phyloP scores from a whole-genome alignment of 495 filamentous ascomycete species.

The Hypoxylon trugodes region DNA sequence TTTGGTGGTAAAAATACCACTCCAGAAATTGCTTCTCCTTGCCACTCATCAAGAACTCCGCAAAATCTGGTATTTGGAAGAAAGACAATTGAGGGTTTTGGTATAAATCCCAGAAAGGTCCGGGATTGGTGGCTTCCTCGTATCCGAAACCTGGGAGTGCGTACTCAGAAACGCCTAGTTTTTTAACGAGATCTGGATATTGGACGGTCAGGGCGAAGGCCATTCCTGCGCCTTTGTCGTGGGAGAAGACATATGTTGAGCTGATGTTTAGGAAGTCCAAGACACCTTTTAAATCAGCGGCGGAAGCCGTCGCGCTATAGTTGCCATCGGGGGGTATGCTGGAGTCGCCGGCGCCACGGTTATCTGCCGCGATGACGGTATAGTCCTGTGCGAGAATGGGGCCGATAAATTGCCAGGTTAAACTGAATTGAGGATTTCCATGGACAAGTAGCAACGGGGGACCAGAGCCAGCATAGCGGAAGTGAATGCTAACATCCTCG shows the following conservation, averaged over 20 bases:
- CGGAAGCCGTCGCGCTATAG: conserved; percentile 46
- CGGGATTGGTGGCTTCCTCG: conserved; percentile 30
- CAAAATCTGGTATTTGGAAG: conserved; percentile 54
- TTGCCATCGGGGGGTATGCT: conserved; percentile 43
- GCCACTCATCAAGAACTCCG: conserved; percentile 52
- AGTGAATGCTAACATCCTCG: conserved; percentile 51
- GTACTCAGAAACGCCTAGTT: conserved; percentile 48
- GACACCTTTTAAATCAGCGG: conserved; percentile 48
- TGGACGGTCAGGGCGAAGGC: conserved; percentile 46
- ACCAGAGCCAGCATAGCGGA: conserved; percentile 51
- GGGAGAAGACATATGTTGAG: conserved; percentile 42
- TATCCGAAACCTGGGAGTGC: conserved; percentile 52
- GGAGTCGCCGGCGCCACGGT: conserved; percentile 51
- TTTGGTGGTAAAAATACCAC: conserved; percentile 56
- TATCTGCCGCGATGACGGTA: conserved; percentile 53
- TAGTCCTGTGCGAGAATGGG: conserved; percentile 66
- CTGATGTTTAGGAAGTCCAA: conserved; percentile 52
- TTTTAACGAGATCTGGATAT: conserved; percentile 41
- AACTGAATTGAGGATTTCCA: conserved; percentile 50
- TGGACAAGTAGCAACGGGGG: conserved; percentile 52
- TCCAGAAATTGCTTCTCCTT: conserved; percentile 49
- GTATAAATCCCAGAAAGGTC: conserved; percentile 47
- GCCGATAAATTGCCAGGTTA: conserved; percentile 63
- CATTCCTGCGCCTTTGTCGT: conserved; percentile 55
- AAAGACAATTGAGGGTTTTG: conserved; percentile 55